Percentiles rank a stretch among this genome's conserved stretches.
Evolutionary conservation across 169 alveolate genomes (phyloP).

Genomic region (Plasmodium gonderi): DNA sequence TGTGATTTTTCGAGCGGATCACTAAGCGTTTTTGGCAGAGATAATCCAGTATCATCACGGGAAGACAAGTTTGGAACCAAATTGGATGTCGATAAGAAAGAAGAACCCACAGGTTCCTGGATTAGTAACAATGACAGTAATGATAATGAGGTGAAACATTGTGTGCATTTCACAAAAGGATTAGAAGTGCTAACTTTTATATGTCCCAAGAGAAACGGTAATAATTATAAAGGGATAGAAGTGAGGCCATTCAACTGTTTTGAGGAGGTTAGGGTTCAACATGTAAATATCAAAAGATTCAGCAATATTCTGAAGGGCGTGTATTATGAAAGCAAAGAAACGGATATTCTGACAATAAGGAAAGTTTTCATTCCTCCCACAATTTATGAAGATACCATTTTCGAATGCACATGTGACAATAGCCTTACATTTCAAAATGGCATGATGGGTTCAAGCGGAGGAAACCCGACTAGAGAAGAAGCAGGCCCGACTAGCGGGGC

Average conservation of each 20-base stretch:
- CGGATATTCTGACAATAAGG: neutral
- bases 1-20: conserved; percentile 25
- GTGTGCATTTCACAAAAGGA: conserved; percentile 47
- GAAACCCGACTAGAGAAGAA: no score
- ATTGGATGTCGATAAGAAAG: no score
- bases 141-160: neutral
- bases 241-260: conserved; percentile 27
- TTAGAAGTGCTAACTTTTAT: conserved; percentile 36
- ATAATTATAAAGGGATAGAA: conserved; percentile 33
- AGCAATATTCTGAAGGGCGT: conserved; percentile 18
- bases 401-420: conserved; percentile 64
- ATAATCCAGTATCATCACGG: neutral
- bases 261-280: conserved; percentile 1
- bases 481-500: no score
- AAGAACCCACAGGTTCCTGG: no score
- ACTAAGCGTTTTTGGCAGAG: neutral
- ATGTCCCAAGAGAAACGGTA: conserved; percentile 6
- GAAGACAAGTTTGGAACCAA: neutral
- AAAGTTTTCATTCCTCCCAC: conserved; percentile 48
- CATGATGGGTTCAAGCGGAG: conserved; percentile 4
- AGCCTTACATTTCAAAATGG: conserved; percentile 24
- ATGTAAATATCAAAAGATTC: conserved; percentile 10
- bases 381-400: conserved; percentile 1
- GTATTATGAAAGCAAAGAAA: conserved; percentile 3
- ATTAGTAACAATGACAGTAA: neutral